These are phyloP conservation scores for Gossypium rotundifolium DNA, from an alignment of 345 rosid genomes.

Conservation along the genomic window DNA sequence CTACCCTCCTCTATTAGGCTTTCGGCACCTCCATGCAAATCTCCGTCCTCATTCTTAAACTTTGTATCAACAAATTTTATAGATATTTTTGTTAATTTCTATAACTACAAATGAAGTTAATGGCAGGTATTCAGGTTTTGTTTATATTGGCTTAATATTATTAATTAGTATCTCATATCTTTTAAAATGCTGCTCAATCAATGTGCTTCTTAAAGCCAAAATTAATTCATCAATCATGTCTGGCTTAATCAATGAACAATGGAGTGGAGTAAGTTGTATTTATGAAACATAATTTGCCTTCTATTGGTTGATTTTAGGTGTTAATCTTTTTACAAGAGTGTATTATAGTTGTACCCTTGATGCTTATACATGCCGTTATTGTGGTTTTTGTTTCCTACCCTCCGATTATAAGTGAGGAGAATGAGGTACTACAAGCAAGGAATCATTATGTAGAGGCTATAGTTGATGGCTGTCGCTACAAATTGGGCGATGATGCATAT, in stretches of 20 bases:
- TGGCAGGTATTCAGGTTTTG: neutral
- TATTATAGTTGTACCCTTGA: neutral
- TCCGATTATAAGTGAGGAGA: neutral
- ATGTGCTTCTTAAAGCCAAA: neutral
- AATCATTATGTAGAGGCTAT: neutral
- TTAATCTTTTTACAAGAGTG: neutral
- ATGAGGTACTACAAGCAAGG: neutral
- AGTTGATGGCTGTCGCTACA: neutral
- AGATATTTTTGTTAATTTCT: neutral
- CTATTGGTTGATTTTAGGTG: neutral
- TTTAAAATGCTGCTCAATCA: neutral
- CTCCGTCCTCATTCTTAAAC: too few species aligned
- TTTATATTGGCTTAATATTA: neutral
- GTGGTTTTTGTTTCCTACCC: neutral
- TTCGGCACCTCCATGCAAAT: too few species aligned
- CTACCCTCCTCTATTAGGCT: too few species aligned
- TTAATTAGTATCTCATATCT: neutral
- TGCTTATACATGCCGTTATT: neutral
- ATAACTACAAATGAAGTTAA: neutral
- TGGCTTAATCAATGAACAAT: neutral
- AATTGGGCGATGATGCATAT: conserved; percentile 4
- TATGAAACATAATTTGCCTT: neutral
- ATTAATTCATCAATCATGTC: neutral
- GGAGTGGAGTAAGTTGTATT: neutral
- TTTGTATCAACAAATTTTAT: too few species aligned